phyloP scores from a whole-genome alignment of 1,284 basidiomycete genomes.

The Erythrobasidium hasegawianum region DNA sequence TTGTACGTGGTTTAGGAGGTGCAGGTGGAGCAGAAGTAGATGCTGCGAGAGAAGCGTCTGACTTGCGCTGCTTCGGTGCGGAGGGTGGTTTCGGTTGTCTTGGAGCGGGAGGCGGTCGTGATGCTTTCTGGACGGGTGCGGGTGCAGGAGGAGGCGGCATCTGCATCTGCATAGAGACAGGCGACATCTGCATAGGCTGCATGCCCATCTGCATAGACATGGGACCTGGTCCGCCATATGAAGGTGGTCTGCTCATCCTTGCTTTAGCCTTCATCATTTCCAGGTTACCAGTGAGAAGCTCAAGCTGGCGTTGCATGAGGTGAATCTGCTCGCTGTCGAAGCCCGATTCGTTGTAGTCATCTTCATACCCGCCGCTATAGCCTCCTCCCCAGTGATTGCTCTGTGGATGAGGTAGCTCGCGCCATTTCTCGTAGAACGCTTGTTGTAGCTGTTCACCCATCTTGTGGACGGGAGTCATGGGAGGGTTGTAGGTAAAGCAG shows the following conservation, averaged over 20 bases:
- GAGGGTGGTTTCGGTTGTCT: conserved; percentile 16
- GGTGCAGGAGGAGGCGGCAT: conserved; percentile 18
- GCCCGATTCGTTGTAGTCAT: neutral
- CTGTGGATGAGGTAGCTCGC: conserved; percentile 58
- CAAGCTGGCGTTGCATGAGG: conserved; percentile 44
- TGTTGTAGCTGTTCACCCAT: conserved; percentile 75
- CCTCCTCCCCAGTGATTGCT: conserved; percentile 4
- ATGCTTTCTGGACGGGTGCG: conserved; percentile 1
- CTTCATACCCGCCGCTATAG: conserved; percentile 3
- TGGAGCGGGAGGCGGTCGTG: conserved; percentile 27
- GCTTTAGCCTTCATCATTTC: conserved; percentile 39
- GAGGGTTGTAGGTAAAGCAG: conserved; percentile 87
- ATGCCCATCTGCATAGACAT: conserved; percentile 31
- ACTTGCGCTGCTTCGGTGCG: conserved; percentile 21
- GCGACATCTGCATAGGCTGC: conserved; percentile 14
- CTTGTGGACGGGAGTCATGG: conserved; percentile 76
- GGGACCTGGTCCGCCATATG: conserved; percentile 23
- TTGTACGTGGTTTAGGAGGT: conserved; percentile 33
- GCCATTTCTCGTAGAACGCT: conserved; percentile 89
- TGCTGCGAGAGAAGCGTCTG: conserved; percentile 16
- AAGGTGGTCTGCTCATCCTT: conserved; percentile 13
- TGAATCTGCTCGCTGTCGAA: conserved; percentile 39
- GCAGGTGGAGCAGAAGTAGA: conserved; percentile 17
- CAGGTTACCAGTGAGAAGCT: conserved; percentile 40
- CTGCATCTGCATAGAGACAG: conserved; percentile 1